Percentiles rank a stretch among this genome's conserved stretches.
phyloP scores from a whole-genome alignment of 768 basidiomycete species.

The Tylopilus plumbeoviolaceoides region DNA sequence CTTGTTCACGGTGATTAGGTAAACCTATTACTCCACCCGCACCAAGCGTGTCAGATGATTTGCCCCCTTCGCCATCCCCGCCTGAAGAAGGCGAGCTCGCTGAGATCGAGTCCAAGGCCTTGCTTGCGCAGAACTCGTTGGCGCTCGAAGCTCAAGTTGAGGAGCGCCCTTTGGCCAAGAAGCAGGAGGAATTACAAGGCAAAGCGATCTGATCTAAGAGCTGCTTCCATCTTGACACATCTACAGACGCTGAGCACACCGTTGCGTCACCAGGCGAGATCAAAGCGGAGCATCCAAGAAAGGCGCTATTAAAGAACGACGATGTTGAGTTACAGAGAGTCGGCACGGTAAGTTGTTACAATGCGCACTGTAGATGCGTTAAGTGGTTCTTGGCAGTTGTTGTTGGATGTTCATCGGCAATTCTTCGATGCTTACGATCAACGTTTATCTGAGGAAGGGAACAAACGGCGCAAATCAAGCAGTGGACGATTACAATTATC shows the following conservation, averaged over 20 bases:
- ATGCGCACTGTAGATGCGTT: not conserved
- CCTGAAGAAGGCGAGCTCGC: slow-evolving; percentile 42
- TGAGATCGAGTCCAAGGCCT: slow-evolving; percentile 47
- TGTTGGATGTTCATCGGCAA: slow-evolving; percentile 70
- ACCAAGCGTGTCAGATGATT: slow-evolving; percentile 15
- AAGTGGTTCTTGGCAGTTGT: slow-evolving; percentile 46
- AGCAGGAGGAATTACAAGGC: slow-evolving; percentile 73
- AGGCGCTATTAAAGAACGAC: slow-evolving; percentile 82
- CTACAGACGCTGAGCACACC: slow-evolving; percentile 11
- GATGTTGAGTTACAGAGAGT: slow-evolving; percentile 80
- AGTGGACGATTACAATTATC: slow-evolving; percentile 25
- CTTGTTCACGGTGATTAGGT: slow-evolving; percentile 19
- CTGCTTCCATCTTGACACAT: not conserved
- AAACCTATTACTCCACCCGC: slow-evolving; percentile 12
- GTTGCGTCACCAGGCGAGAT: slow-evolving; percentile 20
- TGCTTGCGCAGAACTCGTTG: slow-evolving; percentile 66
- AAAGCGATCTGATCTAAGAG: slow-evolving; percentile 25
- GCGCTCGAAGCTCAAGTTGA: slow-evolving; percentile 82
- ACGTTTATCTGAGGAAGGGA: slow-evolving; percentile 25
- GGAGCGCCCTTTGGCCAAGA: slow-evolving; percentile 82
- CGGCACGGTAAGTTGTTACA: slow-evolving; percentile 51
- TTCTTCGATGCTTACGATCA: slow-evolving; percentile 72
- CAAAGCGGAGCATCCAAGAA: slow-evolving; percentile 49
- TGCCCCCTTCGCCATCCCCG: slow-evolving; percentile 12
- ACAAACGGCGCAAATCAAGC: slow-evolving; percentile 25